A percentile compares a stretch with the other conserved stretches of the same genome.
These are phyloP conservation scores for Pseudozyma hubeiensis DNA, from an alignment of 1,284 basidiomycete species.

Conservation along the genomic window DNA sequence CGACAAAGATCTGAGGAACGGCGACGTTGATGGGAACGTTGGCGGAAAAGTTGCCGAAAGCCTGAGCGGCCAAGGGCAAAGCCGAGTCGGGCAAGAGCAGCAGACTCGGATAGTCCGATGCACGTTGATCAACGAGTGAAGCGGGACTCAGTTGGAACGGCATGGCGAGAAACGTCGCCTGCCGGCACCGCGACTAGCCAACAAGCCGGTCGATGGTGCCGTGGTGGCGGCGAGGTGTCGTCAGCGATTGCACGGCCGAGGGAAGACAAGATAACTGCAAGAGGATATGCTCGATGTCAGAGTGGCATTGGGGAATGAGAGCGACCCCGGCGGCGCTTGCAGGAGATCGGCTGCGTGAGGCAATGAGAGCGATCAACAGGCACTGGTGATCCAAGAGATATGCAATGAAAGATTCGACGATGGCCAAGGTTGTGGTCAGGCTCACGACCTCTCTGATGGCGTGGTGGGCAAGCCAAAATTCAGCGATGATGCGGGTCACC, in stretches of 20 bases:
- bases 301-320: background rate
- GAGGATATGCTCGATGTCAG: background rate
- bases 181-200: conserved; percentile 17
- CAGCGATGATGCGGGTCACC: no score
- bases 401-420: no score
- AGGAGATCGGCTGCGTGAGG: no score
- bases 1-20: conserved; percentile 45
- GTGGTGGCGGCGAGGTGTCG: background rate
- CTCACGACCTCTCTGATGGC: no score
- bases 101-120: conserved; percentile 7
- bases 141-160: conserved; percentile 34
- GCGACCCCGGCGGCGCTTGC: no score
- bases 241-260: background rate
- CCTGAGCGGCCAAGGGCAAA: background rate
- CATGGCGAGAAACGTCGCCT: conserved; percentile 10
- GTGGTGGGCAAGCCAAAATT: no score
- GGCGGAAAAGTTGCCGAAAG: conserved; percentile 7
- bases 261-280: background rate
- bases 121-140: conserved; percentile 35
- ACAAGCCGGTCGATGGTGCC: conserved; percentile 20
- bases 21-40: conserved; percentile 8
- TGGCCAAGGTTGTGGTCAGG: no score
- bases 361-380: no score
- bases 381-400: no score
- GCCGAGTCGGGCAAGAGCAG: conserved; percentile 6